A percentile compares a stretch with the other conserved stretches of the same genome.
phyloP scores from a whole-genome alignment of 805 yeast species.

The Yamadazyma phyllophila region DNA sequence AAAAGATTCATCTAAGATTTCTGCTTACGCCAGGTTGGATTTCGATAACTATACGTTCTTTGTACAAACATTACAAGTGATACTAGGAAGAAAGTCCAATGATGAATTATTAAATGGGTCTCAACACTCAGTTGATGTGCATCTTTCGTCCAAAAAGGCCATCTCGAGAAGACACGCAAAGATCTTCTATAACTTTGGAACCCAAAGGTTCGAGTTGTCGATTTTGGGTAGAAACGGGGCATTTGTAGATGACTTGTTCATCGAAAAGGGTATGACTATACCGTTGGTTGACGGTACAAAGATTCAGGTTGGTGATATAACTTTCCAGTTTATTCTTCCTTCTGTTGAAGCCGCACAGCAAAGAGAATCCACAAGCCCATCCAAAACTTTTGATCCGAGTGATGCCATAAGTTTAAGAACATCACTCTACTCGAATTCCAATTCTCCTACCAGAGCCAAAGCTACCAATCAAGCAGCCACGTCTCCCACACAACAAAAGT shows the following conservation, averaged over 20 bases:
- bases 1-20: constrained; percentile 31
- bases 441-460: constrained; percentile 14
- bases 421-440: constrained; percentile 36
- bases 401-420: constrained; percentile 60
- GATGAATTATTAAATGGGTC: constrained; percentile 56
- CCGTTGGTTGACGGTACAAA: constrained; percentile 79
- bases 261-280: constrained; percentile 88
- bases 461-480: constrained; percentile 2
- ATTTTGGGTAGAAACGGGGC: constrained; percentile 96
- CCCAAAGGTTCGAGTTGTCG: constrained; percentile 88
- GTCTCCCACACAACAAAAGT: background rate
- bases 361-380: constrained; percentile 13
- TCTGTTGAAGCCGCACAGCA: constrained; percentile 46
- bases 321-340: constrained; percentile 85
- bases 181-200: constrained; percentile 94
- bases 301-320: constrained; percentile 90
- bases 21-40: constrained; percentile 75
- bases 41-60: constrained; percentile 92
- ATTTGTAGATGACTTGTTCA: constrained; percentile 86
- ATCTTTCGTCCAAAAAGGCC: constrained; percentile 87
- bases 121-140: constrained; percentile 82
- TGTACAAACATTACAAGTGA: constrained; percentile 92
- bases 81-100: constrained; percentile 79
- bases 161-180: constrained; percentile 93
- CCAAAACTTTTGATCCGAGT: constrained; percentile 52